Base-by-base conservation (phyloP, 1,284 basidiomycete species). In the Xanthoconium separans region DNA sequence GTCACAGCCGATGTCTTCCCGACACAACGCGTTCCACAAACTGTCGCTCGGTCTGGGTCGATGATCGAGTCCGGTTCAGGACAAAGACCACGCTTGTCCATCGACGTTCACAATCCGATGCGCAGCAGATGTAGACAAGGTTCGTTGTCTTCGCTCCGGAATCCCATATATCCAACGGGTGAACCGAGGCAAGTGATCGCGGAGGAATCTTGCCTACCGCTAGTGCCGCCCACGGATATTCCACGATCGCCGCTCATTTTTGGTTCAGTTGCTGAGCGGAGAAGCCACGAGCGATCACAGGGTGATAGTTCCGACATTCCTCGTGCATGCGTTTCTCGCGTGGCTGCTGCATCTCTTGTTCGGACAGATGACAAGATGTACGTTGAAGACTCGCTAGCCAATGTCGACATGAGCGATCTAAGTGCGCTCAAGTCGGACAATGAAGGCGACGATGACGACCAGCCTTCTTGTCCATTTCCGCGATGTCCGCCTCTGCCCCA, bases 71-170 rank as follows among this genome's bases (percentile, higher is more conserved):
- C 58, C 33, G 58, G 61, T 11, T 42, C 54, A 18, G 63, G 56
- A 41, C 59, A 62, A 18, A 55, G 54, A 15, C 54, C 62, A 33
- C 58, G 60, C 27, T 30, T 44, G 24, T 70, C 68, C 37, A 24
- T 59, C 2, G 67, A 66, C 22, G 29, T 42, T 4, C 48, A 55
- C 33, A 55, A 55, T 15, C 54, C 58, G 2, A 45, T 50, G 22
- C 65, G 55, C 41, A 45, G 45, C 16, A 59, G 66, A 50, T 46
- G 45, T 20, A 67, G 68, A 40, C 65, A 63, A 27, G 68, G 68
- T 11, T 70, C 68, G 12, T 40, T 67, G 41, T 70, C 66, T 33
- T 70, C 65, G 4, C 65, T 70, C n/a, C 62, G 68, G 37, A 69
- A 69, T 46, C 56, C 63, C 42, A 41, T 62, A 22, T 51, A 51